These are phyloP conservation scores for Phytophthora capsici DNA, from an alignment of 352 stramenopile species.

Conservation along the genomic window DNA sequence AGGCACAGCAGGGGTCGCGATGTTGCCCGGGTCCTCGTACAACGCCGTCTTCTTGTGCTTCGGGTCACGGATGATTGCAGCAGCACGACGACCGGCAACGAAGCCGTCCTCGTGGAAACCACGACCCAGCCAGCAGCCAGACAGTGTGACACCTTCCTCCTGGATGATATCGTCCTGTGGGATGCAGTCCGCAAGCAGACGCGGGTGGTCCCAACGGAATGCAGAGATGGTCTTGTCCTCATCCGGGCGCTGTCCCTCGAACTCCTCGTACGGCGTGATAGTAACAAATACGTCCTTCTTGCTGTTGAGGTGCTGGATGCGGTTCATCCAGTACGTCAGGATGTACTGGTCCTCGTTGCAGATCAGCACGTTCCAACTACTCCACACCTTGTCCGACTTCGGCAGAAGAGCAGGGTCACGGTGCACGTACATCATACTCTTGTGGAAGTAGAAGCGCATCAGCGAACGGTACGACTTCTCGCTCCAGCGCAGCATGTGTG, in stretches of 20 bases:
- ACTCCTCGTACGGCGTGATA: conserved; percentile 78
- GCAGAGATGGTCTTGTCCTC: conserved; percentile 63
- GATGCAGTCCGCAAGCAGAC: conserved; percentile 82
- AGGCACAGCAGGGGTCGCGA: conserved; percentile 73
- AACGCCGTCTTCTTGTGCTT: conserved; percentile 73
- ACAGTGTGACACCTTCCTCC: conserved; percentile 85
- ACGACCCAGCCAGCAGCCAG: conserved; percentile 79
- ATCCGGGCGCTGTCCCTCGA: conserved; percentile 61
- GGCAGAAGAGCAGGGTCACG: conserved; percentile 78
- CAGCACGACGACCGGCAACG: conserved; percentile 76
- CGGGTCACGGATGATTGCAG: conserved; percentile 78
- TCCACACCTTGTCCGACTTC: conserved; percentile 80
- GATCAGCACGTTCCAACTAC: conserved; percentile 88
- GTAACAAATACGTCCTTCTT: conserved; percentile 90
- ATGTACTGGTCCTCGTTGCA: conserved; percentile 87
- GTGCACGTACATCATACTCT: conserved; percentile 90
- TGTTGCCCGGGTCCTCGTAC: conserved; percentile 88
- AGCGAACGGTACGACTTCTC: conserved; percentile 66
- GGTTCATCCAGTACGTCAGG: conserved; percentile 92
- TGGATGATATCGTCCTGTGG: conserved; percentile 87
- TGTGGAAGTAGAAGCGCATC: conserved; percentile 87
- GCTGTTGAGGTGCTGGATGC: conserved; percentile 86
- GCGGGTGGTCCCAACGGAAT: conserved; percentile 89
- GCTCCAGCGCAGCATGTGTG: conserved; percentile 77
- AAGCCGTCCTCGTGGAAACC: conserved; percentile 91